A percentile compares a stretch with the other conserved stretches of the same genome.
phyloP scores from a whole-genome alignment of 139 green algal species.

The Micractinium conductrix region DNA sequence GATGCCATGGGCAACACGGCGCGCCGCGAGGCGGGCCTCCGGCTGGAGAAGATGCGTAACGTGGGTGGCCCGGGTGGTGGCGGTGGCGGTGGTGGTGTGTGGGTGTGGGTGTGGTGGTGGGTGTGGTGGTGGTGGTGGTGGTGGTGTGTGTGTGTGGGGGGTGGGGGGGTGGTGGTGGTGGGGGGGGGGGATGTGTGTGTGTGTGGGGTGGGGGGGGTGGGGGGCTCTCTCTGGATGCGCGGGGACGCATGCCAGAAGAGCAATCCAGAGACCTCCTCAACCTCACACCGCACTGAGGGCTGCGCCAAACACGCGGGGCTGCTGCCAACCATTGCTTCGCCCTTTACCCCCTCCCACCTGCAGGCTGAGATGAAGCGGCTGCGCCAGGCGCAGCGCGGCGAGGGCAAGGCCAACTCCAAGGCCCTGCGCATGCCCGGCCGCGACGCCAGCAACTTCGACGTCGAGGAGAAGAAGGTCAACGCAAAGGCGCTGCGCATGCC shows the following conservation, averaged over 20 bases:
- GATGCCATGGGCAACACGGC: conserved; percentile 67
- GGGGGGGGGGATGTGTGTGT: background rate
- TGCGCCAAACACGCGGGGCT: background rate
- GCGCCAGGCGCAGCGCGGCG: conserved; percentile 9
- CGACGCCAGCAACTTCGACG: conserved; percentile 41
- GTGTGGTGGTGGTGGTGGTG: background rate
- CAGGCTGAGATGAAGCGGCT: conserved; percentile 46
- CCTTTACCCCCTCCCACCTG: background rate
- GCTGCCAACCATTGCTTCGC: background rate
- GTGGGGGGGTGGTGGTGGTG: background rate
- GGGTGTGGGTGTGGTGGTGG: background rate
- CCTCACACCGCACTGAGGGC: background rate
- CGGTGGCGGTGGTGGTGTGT: background rate
- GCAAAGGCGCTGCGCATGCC: conserved; percentile 40
- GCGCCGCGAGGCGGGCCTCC: conserved; percentile 70
- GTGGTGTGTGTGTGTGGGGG: background rate
- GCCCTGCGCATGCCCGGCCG: conserved; percentile 42
- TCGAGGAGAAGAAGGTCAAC: conserved; percentile 7
- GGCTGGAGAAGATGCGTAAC: conserved; percentile 67
- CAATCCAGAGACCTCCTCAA: too few relatives aligned
- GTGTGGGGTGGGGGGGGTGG: too few relatives aligned
- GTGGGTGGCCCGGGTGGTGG: background rate
- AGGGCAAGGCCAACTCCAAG: conserved; percentile 13
- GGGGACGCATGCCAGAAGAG: too few relatives aligned
- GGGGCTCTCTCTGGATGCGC: background rate